Evolutionary conservation across 2,329 filamentous ascomycete species (phyloP).

Genomic region (Leptographium radiaticola): DNA sequence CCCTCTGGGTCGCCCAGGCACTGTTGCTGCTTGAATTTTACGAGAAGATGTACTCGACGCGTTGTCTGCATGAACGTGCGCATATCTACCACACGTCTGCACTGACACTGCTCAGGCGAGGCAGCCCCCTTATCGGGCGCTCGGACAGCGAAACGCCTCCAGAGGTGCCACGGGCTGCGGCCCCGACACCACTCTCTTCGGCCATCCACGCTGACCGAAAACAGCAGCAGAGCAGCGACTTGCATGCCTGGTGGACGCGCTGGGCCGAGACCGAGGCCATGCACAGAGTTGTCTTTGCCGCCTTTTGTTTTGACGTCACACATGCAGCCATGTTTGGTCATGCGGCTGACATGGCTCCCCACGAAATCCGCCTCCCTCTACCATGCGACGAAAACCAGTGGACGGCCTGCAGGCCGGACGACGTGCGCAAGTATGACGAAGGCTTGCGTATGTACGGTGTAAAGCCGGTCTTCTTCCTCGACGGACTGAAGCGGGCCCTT

Average conservation of each 20-base stretch:
- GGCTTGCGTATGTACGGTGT: conserved; percentile 67
- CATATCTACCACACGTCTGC: conserved; percentile 86
- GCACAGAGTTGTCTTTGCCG: conserved; percentile 72
- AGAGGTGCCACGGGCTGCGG: conserved; percentile 22
- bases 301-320: conserved; percentile 79
- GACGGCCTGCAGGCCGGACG: conserved; percentile 66
- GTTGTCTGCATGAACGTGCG: conserved; percentile 70
- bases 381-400: conserved; percentile 81
- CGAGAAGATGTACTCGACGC: conserved; percentile 82
- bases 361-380: conserved; percentile 74
- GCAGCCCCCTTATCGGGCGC: conserved; percentile 72
- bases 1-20: conserved; percentile 80
- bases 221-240: conserved; percentile 18
- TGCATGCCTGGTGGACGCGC: conserved; percentile 57
- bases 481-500: conserved; percentile 71
- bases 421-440: conserved; percentile 64
- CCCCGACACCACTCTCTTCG: background rate
- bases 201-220: background rate
- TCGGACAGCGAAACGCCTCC: conserved; percentile 69
- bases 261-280: conserved; percentile 89
- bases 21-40: conserved; percentile 74
- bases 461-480: conserved; percentile 67
- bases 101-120: conserved; percentile 70
- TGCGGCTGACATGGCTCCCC: conserved; percentile 77
- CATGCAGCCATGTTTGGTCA: conserved; percentile 92